Conservation (phyloP, 2,329 filamentous ascomycete genomes). For the Colletotrichum gigasporum region DNA sequence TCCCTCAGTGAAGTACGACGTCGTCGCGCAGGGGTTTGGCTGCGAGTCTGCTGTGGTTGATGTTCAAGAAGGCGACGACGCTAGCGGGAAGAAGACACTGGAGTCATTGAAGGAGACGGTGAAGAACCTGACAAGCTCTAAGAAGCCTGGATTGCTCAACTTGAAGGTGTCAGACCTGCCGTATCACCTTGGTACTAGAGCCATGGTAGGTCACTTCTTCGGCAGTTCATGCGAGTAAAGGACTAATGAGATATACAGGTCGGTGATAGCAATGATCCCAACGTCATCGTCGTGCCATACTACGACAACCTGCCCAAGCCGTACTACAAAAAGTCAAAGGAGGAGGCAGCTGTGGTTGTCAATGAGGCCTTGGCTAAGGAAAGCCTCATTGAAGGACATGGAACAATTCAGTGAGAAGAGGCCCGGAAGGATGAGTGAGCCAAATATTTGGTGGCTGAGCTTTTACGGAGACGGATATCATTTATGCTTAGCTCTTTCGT, state of each 20-base stretch:
- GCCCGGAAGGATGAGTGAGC: too few relatives aligned
- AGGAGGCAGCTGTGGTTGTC: too few relatives aligned
- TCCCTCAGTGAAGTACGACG: slow-evolving; percentile 1
- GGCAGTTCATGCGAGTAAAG: neutral
- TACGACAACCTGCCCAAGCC: slow-evolving; percentile 11
- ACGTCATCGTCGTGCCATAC: slow-evolving; percentile 8
- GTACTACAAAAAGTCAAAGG: too few relatives aligned
- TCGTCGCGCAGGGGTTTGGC: slow-evolving; percentile 11
- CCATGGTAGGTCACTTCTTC: neutral
- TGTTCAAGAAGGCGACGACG: neutral
- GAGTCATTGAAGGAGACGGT: neutral
- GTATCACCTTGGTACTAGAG: slow-evolving; percentile 5
- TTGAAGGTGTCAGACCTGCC: slow-evolving; percentile 12
- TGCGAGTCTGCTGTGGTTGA: slow-evolving; percentile 8
- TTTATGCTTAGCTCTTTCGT: too few relatives aligned
- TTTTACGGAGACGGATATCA: too few relatives aligned
- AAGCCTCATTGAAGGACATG: too few relatives aligned
- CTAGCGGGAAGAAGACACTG: neutral
- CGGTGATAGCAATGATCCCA: slow-evolving; percentile 2
- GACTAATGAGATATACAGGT: neutral
- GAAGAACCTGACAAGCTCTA: neutral
- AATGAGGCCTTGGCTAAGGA: too few relatives aligned
- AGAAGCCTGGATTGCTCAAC: neutral
- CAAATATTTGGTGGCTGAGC: too few relatives aligned
- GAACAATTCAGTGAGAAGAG: too few relatives aligned